A percentile compares a stretch with the other conserved stretches of the same genome.
phyloP scores from a whole-genome alignment of 305 asterid species.

The Fraxinus dipetala region DNA sequence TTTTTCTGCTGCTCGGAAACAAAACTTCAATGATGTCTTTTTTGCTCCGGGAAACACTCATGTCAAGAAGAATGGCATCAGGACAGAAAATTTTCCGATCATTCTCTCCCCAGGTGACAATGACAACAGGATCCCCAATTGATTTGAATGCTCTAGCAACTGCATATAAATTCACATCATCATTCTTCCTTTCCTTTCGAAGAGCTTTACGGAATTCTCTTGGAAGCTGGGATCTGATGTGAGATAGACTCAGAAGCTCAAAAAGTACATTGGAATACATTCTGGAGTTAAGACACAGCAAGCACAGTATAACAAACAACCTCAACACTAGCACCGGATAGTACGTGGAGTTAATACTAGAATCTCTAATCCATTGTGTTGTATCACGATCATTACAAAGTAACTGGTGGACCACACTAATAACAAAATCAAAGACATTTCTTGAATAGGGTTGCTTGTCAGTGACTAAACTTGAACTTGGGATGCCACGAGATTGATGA shows the following conservation, averaged over 20 bases:
- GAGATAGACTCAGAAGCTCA: slow-evolving; percentile 9
- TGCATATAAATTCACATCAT: not conserved
- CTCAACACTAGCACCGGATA: slow-evolving; percentile 45
- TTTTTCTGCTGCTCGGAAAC: slow-evolving; percentile 28
- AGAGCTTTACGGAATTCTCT: slow-evolving; percentile 30
- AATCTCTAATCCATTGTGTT: slow-evolving; percentile 34
- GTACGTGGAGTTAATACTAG: slow-evolving; percentile 8
- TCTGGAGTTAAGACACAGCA: slow-evolving; percentile 41
- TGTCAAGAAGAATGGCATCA: slow-evolving; percentile 37
- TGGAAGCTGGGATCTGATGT: slow-evolving; percentile 33
- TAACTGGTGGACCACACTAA: slow-evolving; percentile 18
- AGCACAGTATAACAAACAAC: slow-evolving; percentile 39
- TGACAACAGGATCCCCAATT: slow-evolving; percentile 47
- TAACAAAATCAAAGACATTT: slow-evolving; percentile 20
- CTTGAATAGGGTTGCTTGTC: not conserved
- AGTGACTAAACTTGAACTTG: slow-evolving; percentile 19
- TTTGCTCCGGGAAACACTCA: slow-evolving; percentile 20
- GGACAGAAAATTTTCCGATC: slow-evolving; percentile 13
- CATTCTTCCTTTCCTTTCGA: slow-evolving; percentile 1
- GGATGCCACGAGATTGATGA: slow-evolving; percentile 26
- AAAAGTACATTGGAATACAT: slow-evolving; percentile 15
- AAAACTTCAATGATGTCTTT: slow-evolving; percentile 32
- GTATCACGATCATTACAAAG: slow-evolving; percentile 12
- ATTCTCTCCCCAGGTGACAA: slow-evolving; percentile 25
- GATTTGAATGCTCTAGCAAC: slow-evolving; percentile 48